Evolutionary conservation across 176 grass and related monocot species (phyloP).

Genomic region (Juncus effusus): DNA sequence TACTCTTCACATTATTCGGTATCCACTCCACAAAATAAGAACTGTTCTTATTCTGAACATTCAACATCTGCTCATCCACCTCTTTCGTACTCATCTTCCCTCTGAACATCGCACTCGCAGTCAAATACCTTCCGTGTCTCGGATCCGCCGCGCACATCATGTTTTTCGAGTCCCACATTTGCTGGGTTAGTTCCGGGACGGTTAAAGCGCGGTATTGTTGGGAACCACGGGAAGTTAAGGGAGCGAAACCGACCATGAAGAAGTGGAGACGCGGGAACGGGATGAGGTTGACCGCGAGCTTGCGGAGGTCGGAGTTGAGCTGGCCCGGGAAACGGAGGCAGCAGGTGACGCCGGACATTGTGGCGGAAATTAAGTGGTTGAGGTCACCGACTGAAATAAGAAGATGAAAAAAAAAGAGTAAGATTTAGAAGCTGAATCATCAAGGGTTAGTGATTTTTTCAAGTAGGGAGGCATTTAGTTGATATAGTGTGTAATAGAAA

Average conservation of each 20-base stretch:
- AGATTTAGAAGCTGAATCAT: too few relatives aligned
- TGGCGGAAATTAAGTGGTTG: slow-evolving; percentile 77
- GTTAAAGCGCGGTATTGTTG: slow-evolving; percentile 84
- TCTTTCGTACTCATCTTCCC: slow-evolving; percentile 15
- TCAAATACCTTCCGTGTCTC: slow-evolving; percentile 76
- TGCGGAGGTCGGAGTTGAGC: too few relatives aligned
- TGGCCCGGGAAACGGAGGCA: slow-evolving; percentile 84
- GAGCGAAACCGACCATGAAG: slow-evolving; percentile 18
- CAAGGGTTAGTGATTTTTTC: too few relatives aligned
- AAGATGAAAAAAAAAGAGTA: neutral
- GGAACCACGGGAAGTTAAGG: slow-evolving; percentile 66
- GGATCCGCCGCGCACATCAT: slow-evolving; percentile 22
- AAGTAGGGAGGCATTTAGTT: too few relatives aligned
- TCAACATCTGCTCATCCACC: slow-evolving; percentile 1
- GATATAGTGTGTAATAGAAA: neutral
- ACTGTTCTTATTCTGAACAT: slow-evolving; percentile 75
- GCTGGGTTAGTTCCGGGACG: slow-evolving; percentile 73
- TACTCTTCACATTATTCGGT: slow-evolving; percentile 72
- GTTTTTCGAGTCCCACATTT: slow-evolving; percentile 26
- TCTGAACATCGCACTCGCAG: slow-evolving; percentile 74
- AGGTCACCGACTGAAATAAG: slow-evolving; percentile 54
- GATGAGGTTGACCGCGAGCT: slow-evolving; percentile 38
- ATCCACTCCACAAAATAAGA: slow-evolving; percentile 86
- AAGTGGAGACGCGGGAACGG: slow-evolving; percentile 68
- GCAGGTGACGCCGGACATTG: slow-evolving; percentile 85